Percentiles rank a stretch among this genome's conserved stretches.
Conservation (phyloP, 495 filamentous ascomycete species). For the Lineolata rhizophorae region DNA sequence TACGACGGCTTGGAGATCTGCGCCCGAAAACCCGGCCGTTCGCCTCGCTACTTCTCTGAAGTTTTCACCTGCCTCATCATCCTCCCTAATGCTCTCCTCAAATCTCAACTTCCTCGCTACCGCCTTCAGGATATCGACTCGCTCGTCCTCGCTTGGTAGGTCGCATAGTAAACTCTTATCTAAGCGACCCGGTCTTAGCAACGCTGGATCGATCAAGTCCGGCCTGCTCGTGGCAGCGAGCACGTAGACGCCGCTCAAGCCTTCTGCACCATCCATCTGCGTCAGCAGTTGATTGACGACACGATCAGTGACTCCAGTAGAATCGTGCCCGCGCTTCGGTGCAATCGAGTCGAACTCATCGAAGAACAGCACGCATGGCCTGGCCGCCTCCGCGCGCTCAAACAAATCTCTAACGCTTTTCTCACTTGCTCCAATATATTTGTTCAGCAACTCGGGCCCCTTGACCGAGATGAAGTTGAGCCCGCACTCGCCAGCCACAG, state of each 20-base stretch:
- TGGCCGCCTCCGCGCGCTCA: constrained; percentile 70
- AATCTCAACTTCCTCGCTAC: constrained; percentile 60
- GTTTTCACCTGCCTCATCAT: constrained; percentile 22
- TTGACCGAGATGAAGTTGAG: constrained; percentile 97
- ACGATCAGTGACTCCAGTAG: constrained; percentile 90
- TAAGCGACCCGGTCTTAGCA: constrained; percentile 69
- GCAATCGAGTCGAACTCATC: constrained; percentile 97
- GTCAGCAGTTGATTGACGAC: constrained; percentile 96
- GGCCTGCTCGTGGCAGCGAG: constrained; percentile 80
- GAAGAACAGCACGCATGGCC: constrained; percentile 87
- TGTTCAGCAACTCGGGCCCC: constrained; percentile 93
- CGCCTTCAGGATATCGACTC: constrained; percentile 68
- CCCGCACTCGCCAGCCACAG: constrained; percentile 87
- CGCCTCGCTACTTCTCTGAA: constrained; percentile 44
- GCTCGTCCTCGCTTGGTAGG: constrained; percentile 55
- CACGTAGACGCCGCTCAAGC: constrained; percentile 83
- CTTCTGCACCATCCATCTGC: constrained; percentile 97
- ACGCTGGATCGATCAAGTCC: constrained; percentile 83
- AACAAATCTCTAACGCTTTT: constrained; percentile 91
- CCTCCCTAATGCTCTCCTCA: constrained; percentile 28
- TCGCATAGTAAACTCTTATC: constrained; percentile 85
- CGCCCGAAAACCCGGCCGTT: constrained; percentile 86
- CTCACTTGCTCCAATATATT: constrained; percentile 92
- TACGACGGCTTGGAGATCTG: constrained; percentile 82
- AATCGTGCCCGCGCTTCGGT: constrained; percentile 90